A percentile compares a stretch with the other conserved stretches of the same genome.
Evolutionary conservation across 495 filamentous ascomycete species (phyloP).

Genomic region (Rusavskia elegans): DNA sequence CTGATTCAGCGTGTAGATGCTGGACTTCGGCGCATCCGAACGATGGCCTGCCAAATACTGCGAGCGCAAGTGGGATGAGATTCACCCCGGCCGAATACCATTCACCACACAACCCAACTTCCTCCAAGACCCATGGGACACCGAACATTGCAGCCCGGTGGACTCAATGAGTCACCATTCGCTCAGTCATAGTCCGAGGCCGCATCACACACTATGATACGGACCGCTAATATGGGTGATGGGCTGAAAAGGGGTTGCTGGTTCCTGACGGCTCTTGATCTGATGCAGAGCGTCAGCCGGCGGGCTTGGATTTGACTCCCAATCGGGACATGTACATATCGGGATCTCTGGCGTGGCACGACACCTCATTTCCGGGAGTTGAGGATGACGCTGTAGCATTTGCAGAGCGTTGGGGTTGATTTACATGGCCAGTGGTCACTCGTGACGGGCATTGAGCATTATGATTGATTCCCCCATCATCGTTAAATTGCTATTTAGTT

Average conservation of each 20-base stretch:
- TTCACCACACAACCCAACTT: constrained; percentile 10
- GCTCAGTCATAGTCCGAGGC: constrained; percentile 7
- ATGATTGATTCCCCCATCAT: not conserved
- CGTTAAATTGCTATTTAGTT: not conserved
- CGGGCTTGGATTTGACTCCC: not conserved
- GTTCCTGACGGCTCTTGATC: not conserved
- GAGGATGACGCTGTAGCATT: not conserved
- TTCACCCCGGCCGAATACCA: constrained; percentile 13
- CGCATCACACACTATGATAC: constrained; percentile 2
- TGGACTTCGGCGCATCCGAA: constrained; percentile 17
- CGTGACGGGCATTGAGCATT: not conserved
- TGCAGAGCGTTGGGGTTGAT: not conserved
- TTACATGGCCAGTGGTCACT: no score
- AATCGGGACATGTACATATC: not conserved
- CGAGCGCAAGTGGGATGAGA: constrained; percentile 17
- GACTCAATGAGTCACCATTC: constrained; percentile 7
- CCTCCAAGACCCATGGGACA: constrained; percentile 15
- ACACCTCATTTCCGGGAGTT: not conserved
- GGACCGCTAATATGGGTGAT: not conserved
- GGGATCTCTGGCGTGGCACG: not conserved
- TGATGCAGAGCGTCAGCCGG: not conserved
- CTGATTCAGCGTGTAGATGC: constrained; percentile 7
- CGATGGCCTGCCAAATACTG: constrained; percentile 19
- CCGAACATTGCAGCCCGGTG: constrained; percentile 11
- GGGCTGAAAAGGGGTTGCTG: not conserved